These are phyloP conservation scores for Trypanosoma cruzi DNA, from an alignment of 208 protist species.

Conservation along the genomic window DNA sequence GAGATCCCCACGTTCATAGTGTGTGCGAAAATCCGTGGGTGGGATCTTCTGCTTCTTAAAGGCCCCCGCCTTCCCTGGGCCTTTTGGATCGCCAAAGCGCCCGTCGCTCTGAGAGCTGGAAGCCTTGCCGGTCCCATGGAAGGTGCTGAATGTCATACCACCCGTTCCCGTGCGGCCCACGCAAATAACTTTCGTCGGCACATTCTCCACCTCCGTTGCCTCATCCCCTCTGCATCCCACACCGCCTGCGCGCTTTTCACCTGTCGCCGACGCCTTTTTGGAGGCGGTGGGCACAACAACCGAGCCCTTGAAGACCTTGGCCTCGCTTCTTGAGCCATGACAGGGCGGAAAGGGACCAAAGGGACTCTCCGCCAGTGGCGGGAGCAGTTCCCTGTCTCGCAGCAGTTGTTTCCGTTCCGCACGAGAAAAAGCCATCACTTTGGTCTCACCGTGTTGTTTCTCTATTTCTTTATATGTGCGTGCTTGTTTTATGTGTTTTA, in stretches of 20 bases:
- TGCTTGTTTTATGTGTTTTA: neutral
- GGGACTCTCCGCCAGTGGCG: conserved; percentile 79
- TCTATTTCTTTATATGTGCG: neutral
- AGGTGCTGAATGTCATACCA: conserved; percentile 85
- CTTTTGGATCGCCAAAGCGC: conserved; percentile 73
- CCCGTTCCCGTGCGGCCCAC: conserved; percentile 80
- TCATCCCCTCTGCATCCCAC: too few relatives aligned
- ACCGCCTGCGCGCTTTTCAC: neutral
- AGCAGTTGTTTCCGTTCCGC: conserved; percentile 58
- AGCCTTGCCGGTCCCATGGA: conserved; percentile 51
- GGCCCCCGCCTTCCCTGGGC: conserved; percentile 73
- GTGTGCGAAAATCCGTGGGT: conserved; percentile 96
- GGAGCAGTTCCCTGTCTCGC: conserved; percentile 67
- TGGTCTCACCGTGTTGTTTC: neutral
- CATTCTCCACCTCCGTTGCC: neutral
- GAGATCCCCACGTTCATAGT: conserved; percentile 98
- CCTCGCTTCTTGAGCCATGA: conserved; percentile 36
- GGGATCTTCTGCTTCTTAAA: conserved; percentile 74
- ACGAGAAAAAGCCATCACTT: conserved; percentile 49
- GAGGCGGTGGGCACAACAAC: conserved; percentile 14
- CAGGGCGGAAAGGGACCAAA: conserved; percentile 79
- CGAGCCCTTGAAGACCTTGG: conserved; percentile 34
- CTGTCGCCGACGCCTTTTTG: conserved; percentile 21
- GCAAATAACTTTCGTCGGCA: conserved; percentile 38
- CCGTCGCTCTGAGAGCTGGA: conserved; percentile 54